These are phyloP conservation scores for Naematelia encephala DNA, from an alignment of 768 basidiomycete species.

Conservation along the genomic window DNA sequence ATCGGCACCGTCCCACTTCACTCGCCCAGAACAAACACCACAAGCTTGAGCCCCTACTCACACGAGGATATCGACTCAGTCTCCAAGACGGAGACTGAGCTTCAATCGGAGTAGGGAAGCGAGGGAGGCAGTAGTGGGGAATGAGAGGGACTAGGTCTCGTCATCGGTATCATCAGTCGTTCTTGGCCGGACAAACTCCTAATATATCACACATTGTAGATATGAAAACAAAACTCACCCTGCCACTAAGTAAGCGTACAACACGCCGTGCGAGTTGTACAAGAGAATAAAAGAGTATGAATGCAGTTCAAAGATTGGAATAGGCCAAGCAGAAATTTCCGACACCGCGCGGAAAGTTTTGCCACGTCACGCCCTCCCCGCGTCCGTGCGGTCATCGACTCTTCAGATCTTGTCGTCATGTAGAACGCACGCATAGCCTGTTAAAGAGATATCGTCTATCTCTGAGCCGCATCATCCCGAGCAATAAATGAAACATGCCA, in stretches of 20 bases:
- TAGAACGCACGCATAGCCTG: too few species aligned
- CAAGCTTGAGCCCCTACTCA: conserved; percentile 1
- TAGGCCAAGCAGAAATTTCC: not conserved
- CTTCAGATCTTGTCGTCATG: too few species aligned
- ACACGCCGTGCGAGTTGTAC: too few species aligned
- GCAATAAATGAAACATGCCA: too few species aligned
- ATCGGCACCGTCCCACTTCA: conserved; percentile 28
- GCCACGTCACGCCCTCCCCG: too few species aligned
- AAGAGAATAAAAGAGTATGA: too few species aligned
- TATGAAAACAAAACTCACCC: not conserved
- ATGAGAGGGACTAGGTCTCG: conserved; percentile 38
- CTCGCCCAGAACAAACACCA: conserved; percentile 13
- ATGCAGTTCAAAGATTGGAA: too few species aligned
- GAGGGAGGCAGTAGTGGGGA: conserved; percentile 1
- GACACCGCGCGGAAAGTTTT: not conserved
- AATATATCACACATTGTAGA: not conserved
- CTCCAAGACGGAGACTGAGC: conserved; percentile 22
- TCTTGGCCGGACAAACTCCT: not conserved
- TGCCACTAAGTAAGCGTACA: not conserved
- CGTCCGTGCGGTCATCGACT: too few species aligned
- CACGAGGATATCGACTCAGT: not conserved
- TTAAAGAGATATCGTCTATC: too few species aligned
- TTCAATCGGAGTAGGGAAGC: conserved; percentile 12
- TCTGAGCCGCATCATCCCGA: too few species aligned
- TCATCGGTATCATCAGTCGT: conserved; percentile 45